Conservation (phyloP, 257 asterid genomes). For the Solanum medicagineum region DNA sequence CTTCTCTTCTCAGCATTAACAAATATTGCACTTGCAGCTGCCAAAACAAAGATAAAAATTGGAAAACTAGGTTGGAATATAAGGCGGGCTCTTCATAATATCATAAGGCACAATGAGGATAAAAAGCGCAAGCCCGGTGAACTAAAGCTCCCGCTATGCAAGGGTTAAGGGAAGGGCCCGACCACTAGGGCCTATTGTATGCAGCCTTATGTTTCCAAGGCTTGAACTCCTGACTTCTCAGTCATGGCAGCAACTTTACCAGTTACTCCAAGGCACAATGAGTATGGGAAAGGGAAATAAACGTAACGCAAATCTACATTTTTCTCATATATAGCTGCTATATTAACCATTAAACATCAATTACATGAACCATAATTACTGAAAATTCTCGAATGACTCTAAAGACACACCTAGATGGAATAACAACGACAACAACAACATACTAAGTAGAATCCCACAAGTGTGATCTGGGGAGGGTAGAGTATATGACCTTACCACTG, state of each 20-base stretch:
- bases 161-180: no score
- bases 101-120: no score
- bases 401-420: not conserved
- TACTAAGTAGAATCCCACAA: no score
- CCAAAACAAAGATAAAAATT: not conserved
- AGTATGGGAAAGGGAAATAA: not conserved
- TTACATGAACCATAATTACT: not conserved
- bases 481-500: no score
- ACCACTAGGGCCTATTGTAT: no score
- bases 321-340: not conserved
- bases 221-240: fast-evolving
- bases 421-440: not conserved
- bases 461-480: no score
- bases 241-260: no score
- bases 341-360: not conserved
- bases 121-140: no score
- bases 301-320: not conserved
- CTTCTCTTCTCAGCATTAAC: conserved; percentile 17
- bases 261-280: not conserved
- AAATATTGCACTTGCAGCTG: conserved; percentile 15
- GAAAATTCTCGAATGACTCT: not conserved
- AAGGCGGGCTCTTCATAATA: not conserved
- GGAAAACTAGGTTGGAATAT: not conserved
- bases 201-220: no score
- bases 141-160: no score